These are phyloP conservation scores for Mangifera indica DNA, from an alignment of 345 rosid genomes.

Conservation along the genomic window DNA sequence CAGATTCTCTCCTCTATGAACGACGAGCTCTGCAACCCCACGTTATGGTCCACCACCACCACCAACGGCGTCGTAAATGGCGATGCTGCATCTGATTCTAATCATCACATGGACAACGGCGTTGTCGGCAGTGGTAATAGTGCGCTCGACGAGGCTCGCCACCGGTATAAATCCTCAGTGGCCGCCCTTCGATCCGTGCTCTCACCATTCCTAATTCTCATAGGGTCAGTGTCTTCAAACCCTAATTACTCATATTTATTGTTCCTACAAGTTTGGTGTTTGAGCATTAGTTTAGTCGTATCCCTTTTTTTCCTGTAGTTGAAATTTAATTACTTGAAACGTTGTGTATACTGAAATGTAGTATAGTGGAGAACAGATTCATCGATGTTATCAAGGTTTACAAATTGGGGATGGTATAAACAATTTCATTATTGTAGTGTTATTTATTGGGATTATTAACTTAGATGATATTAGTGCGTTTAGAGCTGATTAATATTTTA, in stretches of 20 bases:
- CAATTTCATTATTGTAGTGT: neutral
- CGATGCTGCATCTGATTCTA: constrained; percentile 45
- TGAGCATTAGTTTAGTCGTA: neutral
- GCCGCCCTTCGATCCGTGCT: constrained; percentile 89
- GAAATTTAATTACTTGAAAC: too few relatives aligned
- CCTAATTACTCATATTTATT: neutral
- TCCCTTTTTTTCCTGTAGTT: too few relatives aligned
- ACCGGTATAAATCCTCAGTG: constrained; percentile 73
- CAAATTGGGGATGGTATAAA: neutral
- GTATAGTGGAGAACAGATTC: neutral
- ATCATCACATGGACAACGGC: constrained; percentile 48
- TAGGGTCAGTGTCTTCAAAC: constrained; percentile 41
- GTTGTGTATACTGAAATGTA: neutral
- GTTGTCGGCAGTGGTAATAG: constrained; percentile 53
- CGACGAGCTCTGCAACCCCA: constrained; percentile 90
- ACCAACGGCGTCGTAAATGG: constrained; percentile 36
- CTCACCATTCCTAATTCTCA: constrained; percentile 75
- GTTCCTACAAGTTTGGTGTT: neutral
- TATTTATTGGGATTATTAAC: neutral
- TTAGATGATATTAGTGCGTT: neutral
- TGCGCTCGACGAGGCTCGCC: constrained; percentile 81
- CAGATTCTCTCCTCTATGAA: constrained; percentile 86
- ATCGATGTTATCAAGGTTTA: neutral
- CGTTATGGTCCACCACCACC: constrained; percentile 67
- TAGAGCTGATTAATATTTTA: neutral